Percentiles rank a stretch among this genome's conserved stretches.
Conservation (phyloP, 164 flowering plant genomes). For the Vitis riparia region DNA sequence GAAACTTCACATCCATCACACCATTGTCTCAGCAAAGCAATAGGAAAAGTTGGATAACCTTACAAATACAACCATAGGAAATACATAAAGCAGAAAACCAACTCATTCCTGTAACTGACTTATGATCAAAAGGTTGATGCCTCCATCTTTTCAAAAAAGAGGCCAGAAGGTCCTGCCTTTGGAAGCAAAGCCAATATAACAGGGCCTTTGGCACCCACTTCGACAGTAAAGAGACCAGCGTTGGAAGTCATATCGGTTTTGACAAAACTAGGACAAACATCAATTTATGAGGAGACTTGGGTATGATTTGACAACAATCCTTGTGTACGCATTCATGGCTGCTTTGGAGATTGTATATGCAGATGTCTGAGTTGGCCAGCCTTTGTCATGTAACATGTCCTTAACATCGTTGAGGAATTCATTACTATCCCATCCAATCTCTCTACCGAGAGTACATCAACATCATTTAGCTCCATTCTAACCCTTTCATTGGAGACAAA, state of each 20-base stretch:
- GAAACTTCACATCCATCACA: too few relatives aligned
- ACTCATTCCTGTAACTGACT: too few relatives aligned
- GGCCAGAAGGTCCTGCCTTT: constrained; percentile 27
- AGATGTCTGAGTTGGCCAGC: constrained; percentile 27
- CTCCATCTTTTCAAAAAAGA: constrained; percentile 2
- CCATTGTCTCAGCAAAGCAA: too few relatives aligned
- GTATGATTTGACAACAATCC: constrained; percentile 26
- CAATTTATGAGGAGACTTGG: constrained; percentile 17
- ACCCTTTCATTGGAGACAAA: constrained; percentile 15
- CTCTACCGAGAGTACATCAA: constrained; percentile 28
- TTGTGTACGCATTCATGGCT: constrained; percentile 38
- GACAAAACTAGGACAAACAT: constrained; percentile 29
- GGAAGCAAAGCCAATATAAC: constrained; percentile 30
- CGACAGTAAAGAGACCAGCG: constrained; percentile 14
- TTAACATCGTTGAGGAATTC: constrained; percentile 31
- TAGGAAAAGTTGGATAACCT: too few relatives aligned
- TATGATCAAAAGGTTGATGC: background rate
- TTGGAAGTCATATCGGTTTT: constrained; percentile 27
- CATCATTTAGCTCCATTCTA: constrained; percentile 14
- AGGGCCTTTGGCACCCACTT: constrained; percentile 32
- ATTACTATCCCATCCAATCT: constrained; percentile 30
- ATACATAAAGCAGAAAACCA: too few relatives aligned
- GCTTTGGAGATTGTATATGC: constrained; percentile 35
- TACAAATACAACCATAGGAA: too few relatives aligned
- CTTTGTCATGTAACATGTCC: constrained; percentile 24